Base-by-base conservation (phyloP, 169 alveolate genomes). In the Babesia bigemina region DNA sequence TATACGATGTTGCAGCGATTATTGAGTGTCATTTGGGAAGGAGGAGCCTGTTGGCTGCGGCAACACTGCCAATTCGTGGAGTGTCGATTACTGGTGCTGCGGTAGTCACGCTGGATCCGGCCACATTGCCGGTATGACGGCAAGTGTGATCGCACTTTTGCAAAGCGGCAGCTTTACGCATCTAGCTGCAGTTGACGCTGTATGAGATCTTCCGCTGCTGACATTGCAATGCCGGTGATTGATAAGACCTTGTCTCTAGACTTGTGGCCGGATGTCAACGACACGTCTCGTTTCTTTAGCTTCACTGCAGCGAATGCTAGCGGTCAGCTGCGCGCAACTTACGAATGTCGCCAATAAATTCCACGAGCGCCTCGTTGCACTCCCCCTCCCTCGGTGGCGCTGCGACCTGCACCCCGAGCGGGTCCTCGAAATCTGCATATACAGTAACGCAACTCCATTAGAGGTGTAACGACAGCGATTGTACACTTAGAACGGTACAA, bases 351-450 rank as follows among this genome's bases (percentile, higher is more conserved):
- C 93, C 78, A 50, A 93, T 66, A 63, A 69, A 93, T 21, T 87
- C 92, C 45, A 85, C 81, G 39, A 93, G 88, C 24, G 94, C 97
- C 22, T 85, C 90, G 86, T 93, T 93, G 50, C 96, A 94, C 45
- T 86, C 93, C 26, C 95, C 95, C 47, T 93, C 95, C 52, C 87
- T 72, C 16, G 97, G 96, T n/a, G 95, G 97, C 21, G 95, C 96
- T 63, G 94, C 91, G 26, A 93, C 90, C 60, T 87, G 91, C 16
- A 92, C 78, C 50, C 87, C 91, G 42, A 92, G 83, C 47, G 85
- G 92, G 58, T 91, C 93, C 69, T 77, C 90, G 45, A 72, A 67
- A 8, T 67, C 76, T 67, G 65, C 69, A 44, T 13, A 45, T 4
- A 45, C 14, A 10, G 8, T 45, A 16, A 45, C n/a, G 7, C 19